Conservation (phyloP, 2,329 filamentous ascomycete genomes). For the Penicillium sclerotigenum region DNA sequence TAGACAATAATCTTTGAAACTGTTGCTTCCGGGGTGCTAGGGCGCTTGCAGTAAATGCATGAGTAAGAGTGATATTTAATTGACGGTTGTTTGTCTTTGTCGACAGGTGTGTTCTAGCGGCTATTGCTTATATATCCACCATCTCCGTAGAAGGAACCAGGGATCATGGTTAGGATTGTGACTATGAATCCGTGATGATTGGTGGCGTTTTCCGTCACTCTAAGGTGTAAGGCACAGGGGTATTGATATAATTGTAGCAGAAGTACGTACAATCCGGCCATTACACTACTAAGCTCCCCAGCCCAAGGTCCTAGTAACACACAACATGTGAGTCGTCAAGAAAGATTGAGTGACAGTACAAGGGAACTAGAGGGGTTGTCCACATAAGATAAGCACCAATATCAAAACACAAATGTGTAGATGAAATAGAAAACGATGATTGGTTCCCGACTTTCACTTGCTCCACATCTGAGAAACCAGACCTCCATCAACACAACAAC, state of each 20-base stretch:
- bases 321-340: background rate
- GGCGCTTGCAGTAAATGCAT: background rate
- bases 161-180: background rate
- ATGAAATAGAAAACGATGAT: background rate
- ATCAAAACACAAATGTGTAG: background rate
- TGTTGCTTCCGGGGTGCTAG: background rate
- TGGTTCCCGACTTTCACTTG: background rate
- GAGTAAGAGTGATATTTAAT: background rate
- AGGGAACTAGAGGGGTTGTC: background rate
- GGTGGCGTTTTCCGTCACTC: background rate
- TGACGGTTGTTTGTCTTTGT: background rate
- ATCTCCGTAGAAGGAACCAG: background rate
- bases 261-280: background rate
- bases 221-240: background rate
- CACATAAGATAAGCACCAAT: background rate
- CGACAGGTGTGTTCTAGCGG: background rate
- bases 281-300: background rate
- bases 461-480: constrained; percentile 1
- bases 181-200: background rate
- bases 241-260: background rate
- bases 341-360: background rate
- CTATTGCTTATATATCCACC: no score
- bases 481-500: background rate
- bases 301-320: background rate
- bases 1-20: background rate